Evolutionary conservation across 2,329 filamentous ascomycete genomes (phyloP).

Genomic region (Pleomassaria siparia): DNA sequence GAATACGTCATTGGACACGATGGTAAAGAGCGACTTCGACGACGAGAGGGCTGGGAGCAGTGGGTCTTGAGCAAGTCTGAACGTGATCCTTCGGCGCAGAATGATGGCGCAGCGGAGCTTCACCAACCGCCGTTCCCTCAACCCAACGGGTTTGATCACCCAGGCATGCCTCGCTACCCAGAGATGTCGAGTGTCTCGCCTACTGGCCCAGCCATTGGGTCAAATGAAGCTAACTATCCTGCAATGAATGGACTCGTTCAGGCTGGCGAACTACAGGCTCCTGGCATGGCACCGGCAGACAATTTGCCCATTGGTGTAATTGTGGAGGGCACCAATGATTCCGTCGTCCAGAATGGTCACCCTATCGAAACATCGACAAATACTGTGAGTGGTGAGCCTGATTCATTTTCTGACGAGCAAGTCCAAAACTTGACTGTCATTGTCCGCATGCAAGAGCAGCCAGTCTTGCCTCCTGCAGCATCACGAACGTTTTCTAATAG

Average conservation of each 20-base stretch:
- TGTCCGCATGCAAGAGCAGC: slow-evolving; percentile 47
- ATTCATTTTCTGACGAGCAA: slow-evolving; percentile 57
- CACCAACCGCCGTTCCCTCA: slow-evolving; percentile 45
- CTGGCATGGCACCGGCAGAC: slow-evolving; percentile 12
- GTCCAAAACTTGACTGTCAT: slow-evolving; percentile 56
- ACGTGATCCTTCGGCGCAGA: slow-evolving; percentile 72
- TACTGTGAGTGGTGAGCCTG: slow-evolving; percentile 39
- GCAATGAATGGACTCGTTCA: slow-evolving; percentile 33
- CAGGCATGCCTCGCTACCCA: slow-evolving; percentile 31
- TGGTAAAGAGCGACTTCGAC: slow-evolving; percentile 75
- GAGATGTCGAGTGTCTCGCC: slow-evolving; percentile 25
- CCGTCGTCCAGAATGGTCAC: slow-evolving; percentile 27
- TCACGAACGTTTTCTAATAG: slow-evolving; percentile 58
- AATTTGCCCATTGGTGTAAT: slow-evolving; percentile 21
- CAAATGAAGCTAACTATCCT: slow-evolving; percentile 27
- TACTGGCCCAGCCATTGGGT: slow-evolving; percentile 17
- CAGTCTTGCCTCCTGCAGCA: slow-evolving; percentile 30
- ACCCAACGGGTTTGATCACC: slow-evolving; percentile 37
- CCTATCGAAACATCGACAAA: slow-evolving; percentile 30
- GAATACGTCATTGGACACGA: slow-evolving; percentile 77
- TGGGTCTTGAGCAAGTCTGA: slow-evolving; percentile 74
- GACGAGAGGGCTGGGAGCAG: slow-evolving; percentile 73
- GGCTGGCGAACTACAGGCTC: slow-evolving; percentile 20
- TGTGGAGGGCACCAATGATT: slow-evolving; percentile 23
- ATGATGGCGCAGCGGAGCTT: slow-evolving; percentile 63